phyloP scores from a whole-genome alignment of 306 rosid species.

The Quercus engelmannii region DNA sequence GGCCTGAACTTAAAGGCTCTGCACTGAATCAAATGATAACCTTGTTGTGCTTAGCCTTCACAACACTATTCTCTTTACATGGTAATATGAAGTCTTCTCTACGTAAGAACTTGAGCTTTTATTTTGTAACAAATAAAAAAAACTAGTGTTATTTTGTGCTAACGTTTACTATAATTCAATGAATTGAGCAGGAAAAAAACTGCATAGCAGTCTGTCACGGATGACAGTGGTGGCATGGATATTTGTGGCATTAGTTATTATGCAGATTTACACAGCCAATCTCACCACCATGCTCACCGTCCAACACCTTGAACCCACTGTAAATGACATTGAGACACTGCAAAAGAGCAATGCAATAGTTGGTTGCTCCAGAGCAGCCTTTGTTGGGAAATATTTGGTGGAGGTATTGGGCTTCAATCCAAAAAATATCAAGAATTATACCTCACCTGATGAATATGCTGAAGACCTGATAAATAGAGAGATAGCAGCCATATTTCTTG shows the following conservation, averaged over 20 bases:
- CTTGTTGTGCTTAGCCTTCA: conserved; percentile 39
- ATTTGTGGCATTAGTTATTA: conserved; percentile 41
- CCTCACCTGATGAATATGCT: conserved; percentile 25
- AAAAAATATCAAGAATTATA: conserved; percentile 19
- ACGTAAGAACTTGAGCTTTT: too few species aligned
- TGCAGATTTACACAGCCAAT: conserved; percentile 47
- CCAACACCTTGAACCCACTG: conserved; percentile 38
- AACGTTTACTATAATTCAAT: not conserved
- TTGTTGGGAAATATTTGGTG: conserved; percentile 18
- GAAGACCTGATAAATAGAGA: conserved; percentile 31
- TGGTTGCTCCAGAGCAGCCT: conserved; percentile 39
- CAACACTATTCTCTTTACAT: conserved; percentile 32
- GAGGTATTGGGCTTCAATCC: conserved; percentile 13
- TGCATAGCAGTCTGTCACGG: conserved; percentile 40
- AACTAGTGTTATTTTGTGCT: not conserved
- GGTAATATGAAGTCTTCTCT: conserved; percentile 24
- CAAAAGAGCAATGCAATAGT: conserved; percentile 16
- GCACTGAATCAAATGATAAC: conserved; percentile 35
- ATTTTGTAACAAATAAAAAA: too few species aligned
- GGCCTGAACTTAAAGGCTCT: conserved; percentile 30
- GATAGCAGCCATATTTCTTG: conserved; percentile 42
- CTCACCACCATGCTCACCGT: conserved; percentile 47
- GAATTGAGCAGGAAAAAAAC: conserved; percentile 17
- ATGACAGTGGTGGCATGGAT: conserved; percentile 48
- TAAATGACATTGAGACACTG: conserved; percentile 22